phyloP scores from a whole-genome alignment of 352 stramenopile species.

The Phytopythium litorale region DNA sequence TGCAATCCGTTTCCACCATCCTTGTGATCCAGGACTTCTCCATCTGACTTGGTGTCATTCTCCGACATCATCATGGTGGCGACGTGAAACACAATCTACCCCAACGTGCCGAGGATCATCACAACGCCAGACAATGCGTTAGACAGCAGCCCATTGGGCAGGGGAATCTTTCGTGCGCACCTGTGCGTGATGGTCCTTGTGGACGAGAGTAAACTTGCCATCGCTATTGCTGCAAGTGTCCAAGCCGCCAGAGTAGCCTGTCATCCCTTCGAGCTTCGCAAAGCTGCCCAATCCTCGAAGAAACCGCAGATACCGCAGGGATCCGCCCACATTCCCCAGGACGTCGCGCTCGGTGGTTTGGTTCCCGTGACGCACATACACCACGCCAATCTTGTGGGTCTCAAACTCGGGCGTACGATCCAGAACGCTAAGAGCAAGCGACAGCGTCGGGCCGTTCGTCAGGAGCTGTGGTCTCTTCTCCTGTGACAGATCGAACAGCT shows the following conservation, averaged over 20 bases:
- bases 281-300: conserved; percentile 64
- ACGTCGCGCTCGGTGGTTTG: conserved; percentile 64
- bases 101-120: background rate
- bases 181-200: conserved; percentile 64
- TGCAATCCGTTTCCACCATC: background rate
- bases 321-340: conserved; percentile 66
- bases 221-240: conserved; percentile 67
- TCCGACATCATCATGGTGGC: conserved; percentile 76
- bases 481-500: conserved; percentile 67
- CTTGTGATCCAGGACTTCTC: background rate
- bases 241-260: conserved; percentile 72
- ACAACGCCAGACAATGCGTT: conserved; percentile 5
- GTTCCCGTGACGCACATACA: conserved; percentile 66
- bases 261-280: conserved; percentile 58
- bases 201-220: conserved; percentile 71
- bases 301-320: conserved; percentile 71
- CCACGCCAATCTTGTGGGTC: conserved; percentile 83
- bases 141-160: background rate
- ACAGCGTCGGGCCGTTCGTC: conserved; percentile 44
- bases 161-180: conserved; percentile 19
- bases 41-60: background rate
- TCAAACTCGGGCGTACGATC: conserved; percentile 80
- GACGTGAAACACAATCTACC: conserved; percentile 84
- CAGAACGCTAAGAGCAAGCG: conserved; percentile 65
- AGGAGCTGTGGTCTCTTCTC: conserved; percentile 57